Base-by-base conservation (phyloP, 345 rosid species). In the Populus nigra region DNA sequence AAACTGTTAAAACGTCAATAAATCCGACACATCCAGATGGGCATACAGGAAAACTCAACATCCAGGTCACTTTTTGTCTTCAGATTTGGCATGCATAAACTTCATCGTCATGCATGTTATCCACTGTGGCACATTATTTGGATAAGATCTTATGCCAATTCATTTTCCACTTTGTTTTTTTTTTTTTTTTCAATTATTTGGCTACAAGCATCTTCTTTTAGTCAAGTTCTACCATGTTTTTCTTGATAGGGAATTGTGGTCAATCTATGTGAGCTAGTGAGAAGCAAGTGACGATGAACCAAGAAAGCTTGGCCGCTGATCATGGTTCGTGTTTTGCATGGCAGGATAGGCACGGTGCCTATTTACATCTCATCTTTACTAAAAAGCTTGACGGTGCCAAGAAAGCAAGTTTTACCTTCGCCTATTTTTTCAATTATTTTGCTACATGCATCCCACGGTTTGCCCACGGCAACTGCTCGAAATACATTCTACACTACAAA, bases 21-120 rank as follows among this genome's bases (percentile, higher is more conserved):
- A 61, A 72, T 63, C 82, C 76, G 80, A 78, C 82, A 78, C 18
- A 4, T 25, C 78, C 78, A 76, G 68, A 73, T 81, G 83, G 83
- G 76, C 50, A 39, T 49, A 65, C 73, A 55, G 36, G 20, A 73
- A 80, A 78, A 75, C 71, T 72, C 41, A 55, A 69, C 25, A 36
- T 47, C 79, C 79, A 45, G 69, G 79, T 75, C 76, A 55, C 74
- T 41, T 13, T 29, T 20, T 49, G 78, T 76, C 53, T 18, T 57
- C 11, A 9, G 63, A 73, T 68, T 73, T 68, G 15, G 33, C 1
- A 5, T 33, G 13, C 67, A 27, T 3, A 7, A 25, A 63, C 35
- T 11, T 47, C 18, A 41, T 67, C 70, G 25, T 3, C 12, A 31
- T 66, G 39, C 50, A 45, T 13, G 17, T 13, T 35, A 7, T 66